These are phyloP conservation scores for Lipomyces starkeyi DNA, from an alignment of 805 yeast species.

Conservation along the genomic window DNA sequence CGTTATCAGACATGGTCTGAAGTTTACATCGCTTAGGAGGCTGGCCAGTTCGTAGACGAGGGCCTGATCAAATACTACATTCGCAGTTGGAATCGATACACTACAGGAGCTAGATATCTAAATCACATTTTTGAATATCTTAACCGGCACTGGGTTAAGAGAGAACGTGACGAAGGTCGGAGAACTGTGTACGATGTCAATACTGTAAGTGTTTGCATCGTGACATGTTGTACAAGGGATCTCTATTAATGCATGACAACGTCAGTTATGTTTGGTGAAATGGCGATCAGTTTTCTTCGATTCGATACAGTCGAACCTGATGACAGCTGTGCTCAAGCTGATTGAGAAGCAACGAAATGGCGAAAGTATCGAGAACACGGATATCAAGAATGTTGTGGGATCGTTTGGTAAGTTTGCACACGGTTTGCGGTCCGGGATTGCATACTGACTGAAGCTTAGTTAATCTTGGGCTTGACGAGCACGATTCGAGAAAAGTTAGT, in stretches of 20 bases:
- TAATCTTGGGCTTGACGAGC: constrained; percentile 85
- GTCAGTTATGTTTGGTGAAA: constrained; percentile 69
- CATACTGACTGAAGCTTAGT: constrained; percentile 49
- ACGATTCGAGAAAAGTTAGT: constrained; percentile 84
- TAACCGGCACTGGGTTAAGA: constrained; percentile 97
- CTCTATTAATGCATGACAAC: background rate
- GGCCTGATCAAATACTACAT: constrained; percentile 82
- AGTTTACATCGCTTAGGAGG: constrained; percentile 44
- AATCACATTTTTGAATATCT: constrained; percentile 94
- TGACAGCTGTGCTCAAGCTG: constrained; percentile 73
- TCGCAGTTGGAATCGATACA: constrained; percentile 83
- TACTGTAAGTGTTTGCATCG: constrained; percentile 50
- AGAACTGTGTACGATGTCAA: constrained; percentile 89
- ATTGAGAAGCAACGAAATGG: constrained; percentile 81
- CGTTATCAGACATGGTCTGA: background rate
- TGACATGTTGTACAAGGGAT: background rate
- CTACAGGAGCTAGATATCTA: constrained; percentile 88
- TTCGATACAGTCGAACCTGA: constrained; percentile 63
- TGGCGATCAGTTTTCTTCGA: constrained; percentile 88
- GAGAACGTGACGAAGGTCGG: constrained; percentile 92
- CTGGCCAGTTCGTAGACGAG: constrained; percentile 60
- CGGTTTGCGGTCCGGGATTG: background rate
- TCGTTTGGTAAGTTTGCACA: constrained; percentile 57
- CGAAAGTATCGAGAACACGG: constrained; percentile 68
- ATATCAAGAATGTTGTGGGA: constrained; percentile 74